These are phyloP conservation scores for Takashimella tepidaria DNA, from an alignment of 1,284 basidiomycete species.

Conservation along the genomic window DNA sequence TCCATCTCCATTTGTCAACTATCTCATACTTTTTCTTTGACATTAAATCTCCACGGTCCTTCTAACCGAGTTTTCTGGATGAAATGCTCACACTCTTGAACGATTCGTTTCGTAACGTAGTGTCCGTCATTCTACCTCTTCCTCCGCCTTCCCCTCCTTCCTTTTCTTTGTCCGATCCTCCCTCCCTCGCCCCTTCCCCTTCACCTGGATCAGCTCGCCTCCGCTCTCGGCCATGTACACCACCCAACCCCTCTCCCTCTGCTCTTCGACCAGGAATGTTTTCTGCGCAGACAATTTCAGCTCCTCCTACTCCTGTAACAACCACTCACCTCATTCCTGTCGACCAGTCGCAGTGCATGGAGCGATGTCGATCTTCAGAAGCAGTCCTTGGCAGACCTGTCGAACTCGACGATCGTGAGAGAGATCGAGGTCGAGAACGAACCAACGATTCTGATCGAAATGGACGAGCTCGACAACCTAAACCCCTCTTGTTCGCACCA, in stretches of 20 bases:
- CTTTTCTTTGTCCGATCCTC: conserved; percentile 2
- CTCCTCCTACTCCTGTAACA: conserved; percentile 41
- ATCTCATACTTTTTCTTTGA: too few species aligned
- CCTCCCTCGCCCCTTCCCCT: neutral
- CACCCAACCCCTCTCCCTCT: conserved; percentile 7
- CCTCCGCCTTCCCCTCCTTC: conserved; percentile 10
- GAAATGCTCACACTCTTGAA: neutral
- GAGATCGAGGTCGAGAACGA: neutral
- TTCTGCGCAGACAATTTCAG: conserved; percentile 33
- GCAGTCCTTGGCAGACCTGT: conserved; percentile 17
- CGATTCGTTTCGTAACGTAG: neutral
- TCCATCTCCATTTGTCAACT: too few species aligned
- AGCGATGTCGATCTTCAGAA: conserved; percentile 40
- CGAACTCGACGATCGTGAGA: neutral
- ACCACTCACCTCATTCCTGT: conserved; percentile 35
- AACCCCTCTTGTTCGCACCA: neutral
- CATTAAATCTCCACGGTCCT: too few species aligned
- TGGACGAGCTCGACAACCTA: neutral
- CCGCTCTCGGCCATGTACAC: conserved; percentile 16
- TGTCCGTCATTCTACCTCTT: conserved; percentile 1
- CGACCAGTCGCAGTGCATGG: conserved; percentile 33
- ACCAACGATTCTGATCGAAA: neutral
- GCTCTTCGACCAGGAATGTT: conserved; percentile 8
- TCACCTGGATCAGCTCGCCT: conserved; percentile 15
- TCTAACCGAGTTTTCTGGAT: too few species aligned